Conservation (phyloP, 2,329 filamentous ascomycete species). For the Phaeoacremonium minimum region DNA sequence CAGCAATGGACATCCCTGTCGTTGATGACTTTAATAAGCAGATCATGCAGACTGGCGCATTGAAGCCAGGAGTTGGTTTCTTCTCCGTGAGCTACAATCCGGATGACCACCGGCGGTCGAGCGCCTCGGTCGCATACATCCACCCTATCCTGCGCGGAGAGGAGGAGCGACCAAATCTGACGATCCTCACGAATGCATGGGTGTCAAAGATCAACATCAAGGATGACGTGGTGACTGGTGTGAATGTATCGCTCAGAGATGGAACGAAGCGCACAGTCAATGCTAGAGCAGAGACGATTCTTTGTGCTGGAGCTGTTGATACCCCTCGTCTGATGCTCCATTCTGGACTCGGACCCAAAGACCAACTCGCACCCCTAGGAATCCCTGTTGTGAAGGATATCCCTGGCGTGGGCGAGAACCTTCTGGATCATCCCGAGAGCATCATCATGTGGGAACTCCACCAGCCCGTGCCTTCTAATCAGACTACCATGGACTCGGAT, state of each 20-base stretch:
- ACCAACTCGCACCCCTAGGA: conserved; percentile 47
- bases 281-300: conserved; percentile 71
- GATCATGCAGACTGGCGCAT: conserved; percentile 67
- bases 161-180: conserved; percentile 79
- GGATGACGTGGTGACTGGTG: conserved; percentile 66
- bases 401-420: conserved; percentile 56
- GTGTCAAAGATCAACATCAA: conserved; percentile 75
- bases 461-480: conserved; percentile 67
- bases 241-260: conserved; percentile 59
- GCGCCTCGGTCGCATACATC: conserved; percentile 86
- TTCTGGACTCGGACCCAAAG: conserved; percentile 51
- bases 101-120: conserved; percentile 78
- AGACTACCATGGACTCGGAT: conserved; percentile 90
- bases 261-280: conserved; percentile 51
- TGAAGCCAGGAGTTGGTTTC: conserved; percentile 79
- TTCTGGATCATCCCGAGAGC: conserved; percentile 57
- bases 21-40: conserved; percentile 84
- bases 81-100: conserved; percentile 91
- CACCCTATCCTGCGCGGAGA: conserved; percentile 83
- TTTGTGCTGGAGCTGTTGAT: conserved; percentile 77
- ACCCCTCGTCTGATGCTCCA: conserved; percentile 65
- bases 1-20: conserved; percentile 74
- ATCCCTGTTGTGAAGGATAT: conserved; percentile 54
- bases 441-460: conserved; percentile 74
- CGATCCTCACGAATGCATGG: conserved; percentile 82